These are phyloP conservation scores for Saccharomycopsis oosterbeekiorum DNA, from an alignment of 805 yeast genomes.

Conservation along the genomic window DNA sequence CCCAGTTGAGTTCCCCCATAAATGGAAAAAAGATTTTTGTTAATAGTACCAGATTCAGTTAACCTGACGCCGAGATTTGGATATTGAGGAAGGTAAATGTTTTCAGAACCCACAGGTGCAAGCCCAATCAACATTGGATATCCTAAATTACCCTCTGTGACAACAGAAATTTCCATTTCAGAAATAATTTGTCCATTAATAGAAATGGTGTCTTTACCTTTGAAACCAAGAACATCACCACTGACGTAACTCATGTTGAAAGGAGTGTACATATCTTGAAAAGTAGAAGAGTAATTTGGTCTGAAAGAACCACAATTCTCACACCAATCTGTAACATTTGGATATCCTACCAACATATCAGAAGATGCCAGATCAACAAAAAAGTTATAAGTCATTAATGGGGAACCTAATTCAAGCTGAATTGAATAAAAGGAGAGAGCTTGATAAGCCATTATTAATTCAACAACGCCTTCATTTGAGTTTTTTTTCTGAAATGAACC, in stretches of 20 bases:
- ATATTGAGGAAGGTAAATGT: conserved; percentile 6
- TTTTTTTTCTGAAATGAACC: neutral
- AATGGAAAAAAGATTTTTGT: conserved; percentile 1
- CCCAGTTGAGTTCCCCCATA: conserved; percentile 10
- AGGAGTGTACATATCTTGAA: conserved; percentile 1
- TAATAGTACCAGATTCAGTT: conserved; percentile 1
- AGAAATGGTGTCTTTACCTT: conserved; percentile 7
- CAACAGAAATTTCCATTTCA: conserved; percentile 5
- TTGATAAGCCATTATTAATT: conserved; percentile 1
- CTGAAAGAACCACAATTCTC: conserved; percentile 5
- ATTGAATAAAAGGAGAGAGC: conserved; percentile 3
- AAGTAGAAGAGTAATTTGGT: conserved; percentile 3
- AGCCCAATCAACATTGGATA: conserved; percentile 7
- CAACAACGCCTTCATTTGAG: neutral
- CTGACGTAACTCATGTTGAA: conserved; percentile 7
- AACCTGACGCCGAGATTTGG: conserved; percentile 4
- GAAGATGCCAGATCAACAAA: conserved; percentile 27
- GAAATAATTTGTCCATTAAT: conserved; percentile 1
- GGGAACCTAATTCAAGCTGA: conserved; percentile 11
- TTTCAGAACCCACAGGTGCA: conserved; percentile 8
- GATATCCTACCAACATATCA: conserved; percentile 25
- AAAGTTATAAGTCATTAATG: conserved; percentile 19
- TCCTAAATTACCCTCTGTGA: neutral
- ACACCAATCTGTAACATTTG: conserved; percentile 1
- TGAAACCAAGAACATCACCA: conserved; percentile 7